Base-by-base conservation (phyloP, 257 asterid genomes). In the Paraleonurus japonicus region DNA sequence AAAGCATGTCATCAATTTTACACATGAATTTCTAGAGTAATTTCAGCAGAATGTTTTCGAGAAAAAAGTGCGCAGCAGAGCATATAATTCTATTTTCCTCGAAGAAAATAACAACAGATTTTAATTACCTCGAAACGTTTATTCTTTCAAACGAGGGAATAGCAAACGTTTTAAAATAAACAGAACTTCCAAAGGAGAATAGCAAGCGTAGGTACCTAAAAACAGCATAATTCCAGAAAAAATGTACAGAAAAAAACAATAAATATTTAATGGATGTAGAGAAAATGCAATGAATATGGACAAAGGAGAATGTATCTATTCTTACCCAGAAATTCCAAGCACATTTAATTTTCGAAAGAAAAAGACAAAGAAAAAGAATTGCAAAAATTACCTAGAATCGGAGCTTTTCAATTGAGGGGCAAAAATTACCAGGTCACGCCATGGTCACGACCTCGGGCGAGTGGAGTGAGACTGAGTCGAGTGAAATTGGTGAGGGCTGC, bases 381-480 rank as follows among this genome's bases (percentile, higher is more conserved):
- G 57, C 24, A 16, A 61, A 70, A 39, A 75, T 67, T 66, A 85
- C 88, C 88, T 71, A 54, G 54, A 77, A 76, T 73, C 80, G 79
- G 53, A 79, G 63, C 19, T 59, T 50, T 59, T 35, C 27, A 67
- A 79, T 77, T 64, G 64, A 59, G 76, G 65, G 54, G 80, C 78
- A 43, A 7, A n/a, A n/a, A n/a, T n/a, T n/a, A n/a, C n/a, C n/a
- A n/a, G n/a, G n/a, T n/a, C n/a, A n/a, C n/a, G n/a, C n/a, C n/a
- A n/a, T n/a, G n/a, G n/a, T n/a, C n/a, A n/a, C n/a, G n/a, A n/a
- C n/a, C n/a, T n/a, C n/a, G n/a, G n/a, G n/a, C n/a, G n/a, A n/a
- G n/a, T n/a, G n/a, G n/a, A n/a, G n/a, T n/a, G n/a, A n/a, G n/a
- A n/a, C n/a, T n/a, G n/a, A n/a, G n/a, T n/a, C n/a, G n/a, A n/a